phyloP scores from a whole-genome alignment of 495 filamentous ascomycete genomes.

The Polyplosphaeria fusca region DNA sequence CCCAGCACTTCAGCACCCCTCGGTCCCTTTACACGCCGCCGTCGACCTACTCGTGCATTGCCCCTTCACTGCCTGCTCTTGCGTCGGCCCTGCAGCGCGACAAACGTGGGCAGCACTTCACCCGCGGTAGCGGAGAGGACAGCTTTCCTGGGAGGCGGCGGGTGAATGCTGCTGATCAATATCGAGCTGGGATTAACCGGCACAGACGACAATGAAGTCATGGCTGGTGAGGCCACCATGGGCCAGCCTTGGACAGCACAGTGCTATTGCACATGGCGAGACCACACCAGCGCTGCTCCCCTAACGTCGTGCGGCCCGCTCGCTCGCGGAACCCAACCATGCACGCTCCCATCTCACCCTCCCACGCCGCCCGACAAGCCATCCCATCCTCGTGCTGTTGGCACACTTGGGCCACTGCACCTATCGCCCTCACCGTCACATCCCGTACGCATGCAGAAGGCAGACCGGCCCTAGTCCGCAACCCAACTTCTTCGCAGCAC shows the following conservation, averaged over 20 bases:
- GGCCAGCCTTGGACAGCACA: neutral
- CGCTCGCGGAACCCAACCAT: conserved; percentile 6
- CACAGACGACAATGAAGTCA: conserved; percentile 23
- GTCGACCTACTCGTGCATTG: too few relatives aligned
- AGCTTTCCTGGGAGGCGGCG: conserved; percentile 7
- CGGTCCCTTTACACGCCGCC: too few relatives aligned
- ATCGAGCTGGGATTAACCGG: conserved; percentile 12
- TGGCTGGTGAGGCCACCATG: conserved; percentile 1
- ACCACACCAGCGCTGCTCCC: neutral
- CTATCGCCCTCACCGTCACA: conserved; percentile 12
- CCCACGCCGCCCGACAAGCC: neutral
- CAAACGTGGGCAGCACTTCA: conserved; percentile 18
- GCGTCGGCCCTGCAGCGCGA: neutral
- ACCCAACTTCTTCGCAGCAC: neutral
- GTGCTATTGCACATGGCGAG: neutral
- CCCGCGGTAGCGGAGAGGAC: conserved; percentile 9
- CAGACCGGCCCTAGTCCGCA: neutral
- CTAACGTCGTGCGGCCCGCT: neutral
- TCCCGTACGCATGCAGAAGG: conserved; percentile 15
- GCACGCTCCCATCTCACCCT: conserved; percentile 16
- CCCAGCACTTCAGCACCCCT: too few relatives aligned
- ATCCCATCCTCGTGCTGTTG: conserved; percentile 14
- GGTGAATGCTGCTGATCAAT: conserved; percentile 25
- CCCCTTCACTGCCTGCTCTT: too few relatives aligned
- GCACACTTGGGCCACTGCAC: conserved; percentile 8